Evolutionary conservation across 257 asterid species (phyloP).

Genomic region (Linderniella brevidens): DNA sequence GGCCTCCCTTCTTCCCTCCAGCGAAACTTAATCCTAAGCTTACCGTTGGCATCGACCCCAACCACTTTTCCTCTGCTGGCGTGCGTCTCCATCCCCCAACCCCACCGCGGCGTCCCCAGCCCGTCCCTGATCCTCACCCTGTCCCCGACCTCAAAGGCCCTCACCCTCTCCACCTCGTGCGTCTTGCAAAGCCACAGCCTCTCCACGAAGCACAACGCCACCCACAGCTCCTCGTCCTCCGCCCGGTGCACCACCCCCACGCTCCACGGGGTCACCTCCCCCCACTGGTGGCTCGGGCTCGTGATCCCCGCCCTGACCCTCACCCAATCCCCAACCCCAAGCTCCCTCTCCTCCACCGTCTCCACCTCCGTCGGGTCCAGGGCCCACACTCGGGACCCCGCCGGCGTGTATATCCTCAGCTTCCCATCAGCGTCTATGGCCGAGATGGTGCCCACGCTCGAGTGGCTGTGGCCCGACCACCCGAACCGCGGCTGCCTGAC

Average conservation of each 20-base stretch:
- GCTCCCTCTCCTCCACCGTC: constrained; percentile 50
- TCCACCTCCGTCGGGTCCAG: constrained; percentile 90
- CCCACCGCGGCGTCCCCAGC: constrained; percentile 84
- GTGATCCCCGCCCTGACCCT: constrained; percentile 42
- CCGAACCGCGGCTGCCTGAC: constrained; percentile 86
- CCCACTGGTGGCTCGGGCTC: constrained; percentile 85
- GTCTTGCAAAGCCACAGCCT: constrained; percentile 82
- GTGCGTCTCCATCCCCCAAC: constrained; percentile 99
- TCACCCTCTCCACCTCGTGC: constrained; percentile 52
- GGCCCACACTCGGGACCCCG: constrained; percentile 76
- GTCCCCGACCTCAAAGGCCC: constrained; percentile 60
- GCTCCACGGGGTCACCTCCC: constrained; percentile 54
- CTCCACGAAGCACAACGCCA: constrained; percentile 83
- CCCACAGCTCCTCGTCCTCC: constrained; percentile 77
- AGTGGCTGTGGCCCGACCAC: constrained; percentile 89
- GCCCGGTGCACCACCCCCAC: constrained; percentile 86
- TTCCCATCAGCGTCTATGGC: constrained; percentile 90
- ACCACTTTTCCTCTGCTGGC: constrained; percentile 85
- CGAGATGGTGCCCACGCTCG: constrained; percentile 60
- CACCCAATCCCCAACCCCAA: constrained; percentile 68
- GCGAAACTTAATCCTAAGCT: constrained; percentile 74
- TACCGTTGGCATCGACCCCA: constrained; percentile 92
- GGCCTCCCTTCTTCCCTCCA: constrained; percentile 96
- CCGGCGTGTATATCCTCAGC: constrained; percentile 77
- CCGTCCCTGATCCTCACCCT: constrained; percentile 73